A percentile compares a stretch with the other conserved stretches of the same genome.
These are phyloP conservation scores for Fusarium incarnatum DNA, from an alignment of 2,329 filamentous ascomycete genomes.

Conservation along the genomic window DNA sequence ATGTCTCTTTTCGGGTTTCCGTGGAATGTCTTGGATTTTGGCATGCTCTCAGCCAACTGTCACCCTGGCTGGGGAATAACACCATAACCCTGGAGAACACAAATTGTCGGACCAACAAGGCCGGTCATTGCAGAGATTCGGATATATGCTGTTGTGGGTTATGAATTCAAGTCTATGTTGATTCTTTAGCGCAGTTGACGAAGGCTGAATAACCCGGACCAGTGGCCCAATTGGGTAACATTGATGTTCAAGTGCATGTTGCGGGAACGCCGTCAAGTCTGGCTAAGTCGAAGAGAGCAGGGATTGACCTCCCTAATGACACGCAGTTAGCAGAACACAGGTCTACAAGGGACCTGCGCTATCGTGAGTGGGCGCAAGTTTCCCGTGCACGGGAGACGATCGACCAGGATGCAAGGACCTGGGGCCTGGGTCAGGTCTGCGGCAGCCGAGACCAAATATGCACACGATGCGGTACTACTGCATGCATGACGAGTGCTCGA, in stretches of 20 bases:
- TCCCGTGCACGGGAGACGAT: slow-evolving; percentile 35
- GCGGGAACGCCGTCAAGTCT: slow-evolving; percentile 35
- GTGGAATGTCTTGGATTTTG: slow-evolving; percentile 26
- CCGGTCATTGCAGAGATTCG: background rate
- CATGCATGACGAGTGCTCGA: slow-evolving; percentile 27
- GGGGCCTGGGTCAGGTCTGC: slow-evolving; percentile 27
- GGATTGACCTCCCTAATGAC: slow-evolving; percentile 38
- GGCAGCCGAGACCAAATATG: slow-evolving; percentile 31
- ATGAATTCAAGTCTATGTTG: slow-evolving; percentile 2
- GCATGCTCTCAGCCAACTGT: slow-evolving; percentile 6
- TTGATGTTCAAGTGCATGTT: slow-evolving; percentile 20
- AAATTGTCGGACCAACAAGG: background rate
- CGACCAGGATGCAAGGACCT: slow-evolving; percentile 25
- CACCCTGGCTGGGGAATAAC: slow-evolving; percentile 25
- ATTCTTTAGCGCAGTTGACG: slow-evolving; percentile 9
- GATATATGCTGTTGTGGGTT: background rate
- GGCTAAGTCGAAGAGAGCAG: slow-evolving; percentile 25
- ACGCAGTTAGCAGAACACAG: slow-evolving; percentile 39
- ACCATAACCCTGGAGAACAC: slow-evolving; percentile 1
- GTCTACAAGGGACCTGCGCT: slow-evolving; percentile 18
- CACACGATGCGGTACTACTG: slow-evolving; percentile 25
- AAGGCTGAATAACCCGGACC: slow-evolving; percentile 23
- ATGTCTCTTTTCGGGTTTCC: slow-evolving; percentile 32
- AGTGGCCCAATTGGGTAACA: slow-evolving; percentile 20
- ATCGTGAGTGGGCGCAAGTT: slow-evolving; percentile 17